These are phyloP conservation scores for Oryza rufipogon DNA, from an alignment of 176 grass and related monocot genomes.

Conservation along the genomic window DNA sequence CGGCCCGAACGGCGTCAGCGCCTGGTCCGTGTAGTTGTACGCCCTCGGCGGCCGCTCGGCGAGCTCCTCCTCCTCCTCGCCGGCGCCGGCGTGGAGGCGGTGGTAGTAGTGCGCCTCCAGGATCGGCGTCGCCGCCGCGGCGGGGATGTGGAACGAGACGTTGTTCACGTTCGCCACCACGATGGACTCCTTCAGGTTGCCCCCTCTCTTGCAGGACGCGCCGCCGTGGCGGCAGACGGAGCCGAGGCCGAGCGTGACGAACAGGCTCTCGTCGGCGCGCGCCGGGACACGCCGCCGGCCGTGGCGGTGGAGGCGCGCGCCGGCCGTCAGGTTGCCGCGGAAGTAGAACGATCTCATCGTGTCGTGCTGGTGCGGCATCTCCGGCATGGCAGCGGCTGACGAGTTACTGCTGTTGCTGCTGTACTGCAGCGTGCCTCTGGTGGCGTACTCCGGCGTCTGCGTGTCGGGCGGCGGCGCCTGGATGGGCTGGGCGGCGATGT, in stretches of 20 bases:
- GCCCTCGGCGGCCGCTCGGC: background rate
- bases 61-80: background rate
- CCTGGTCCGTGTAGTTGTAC: background rate
- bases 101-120: constrained; percentile 3
- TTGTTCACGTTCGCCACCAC: constrained; percentile 22
- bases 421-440: background rate
- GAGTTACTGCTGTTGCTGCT: too few relatives aligned
- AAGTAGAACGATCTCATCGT: background rate
- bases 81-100: background rate
- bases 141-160: constrained; percentile 11
- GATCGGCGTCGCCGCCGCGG: background rate
- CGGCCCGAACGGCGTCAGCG: background rate
- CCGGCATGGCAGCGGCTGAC: background rate
- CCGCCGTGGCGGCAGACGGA: background rate
- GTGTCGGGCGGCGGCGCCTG: background rate
- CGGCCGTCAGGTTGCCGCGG: constrained; percentile 12
- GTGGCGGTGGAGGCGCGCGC: background rate
- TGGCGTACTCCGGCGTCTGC: background rate
- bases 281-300: accelerated
- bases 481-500: constrained; percentile 20
- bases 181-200: background rate
- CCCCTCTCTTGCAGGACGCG: background rate
- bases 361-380: constrained; percentile 25
- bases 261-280: background rate
- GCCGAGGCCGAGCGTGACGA: background rate